Base-by-base conservation (phyloP, 2,329 filamentous ascomycete species). In the Scortechinia acanthostroma region DNA sequence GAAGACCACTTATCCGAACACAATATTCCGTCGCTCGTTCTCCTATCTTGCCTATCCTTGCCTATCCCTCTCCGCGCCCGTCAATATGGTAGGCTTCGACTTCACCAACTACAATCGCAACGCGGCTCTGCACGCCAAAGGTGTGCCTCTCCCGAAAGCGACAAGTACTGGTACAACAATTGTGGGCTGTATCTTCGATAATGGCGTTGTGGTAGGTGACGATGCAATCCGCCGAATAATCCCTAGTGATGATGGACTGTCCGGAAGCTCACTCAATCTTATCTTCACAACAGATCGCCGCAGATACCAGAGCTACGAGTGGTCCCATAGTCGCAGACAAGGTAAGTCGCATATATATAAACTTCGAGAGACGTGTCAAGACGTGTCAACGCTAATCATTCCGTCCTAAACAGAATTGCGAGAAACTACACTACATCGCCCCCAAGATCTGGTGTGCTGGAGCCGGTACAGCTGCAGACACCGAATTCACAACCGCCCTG, bases 81-180 rank as follows among this genome's bases (percentile, higher is more conserved):
- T 53, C 69, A 83, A 61, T 58, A 98, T 98, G 93, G 84, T 88
- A 58, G 91, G 91, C 72, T 95, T 96, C 78, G 91, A 97, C 74
- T 98, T 98, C 78, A 94, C 90, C 68, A 98, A 98, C 78, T 93
- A 97, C 81, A 95, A 95, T 80, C 89, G 93, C 75, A 98, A 98
- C 80, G 82, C 86, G 64, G 91, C 91, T 52, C 82, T 98, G 55
- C 91, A 97, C 66, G 89, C 91, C 58, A 83, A 86, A 68, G 94
- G 94, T 56, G 86, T 97, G 44, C 93, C 93, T 50, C 76, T 97
- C 49, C 93, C 94, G 58, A 97, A 96, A 73, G 93, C 93, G 51
- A 98, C 93, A 49, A 96, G 91, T 70, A 98, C 93, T 49, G 93
- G 93, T 73, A 98, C 93, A 48, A 98, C 93, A 52, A 98, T 98